Evolutionary conservation across 306 rosid genomes (phyloP).

Genomic region (Lagenaria siceraria): DNA sequence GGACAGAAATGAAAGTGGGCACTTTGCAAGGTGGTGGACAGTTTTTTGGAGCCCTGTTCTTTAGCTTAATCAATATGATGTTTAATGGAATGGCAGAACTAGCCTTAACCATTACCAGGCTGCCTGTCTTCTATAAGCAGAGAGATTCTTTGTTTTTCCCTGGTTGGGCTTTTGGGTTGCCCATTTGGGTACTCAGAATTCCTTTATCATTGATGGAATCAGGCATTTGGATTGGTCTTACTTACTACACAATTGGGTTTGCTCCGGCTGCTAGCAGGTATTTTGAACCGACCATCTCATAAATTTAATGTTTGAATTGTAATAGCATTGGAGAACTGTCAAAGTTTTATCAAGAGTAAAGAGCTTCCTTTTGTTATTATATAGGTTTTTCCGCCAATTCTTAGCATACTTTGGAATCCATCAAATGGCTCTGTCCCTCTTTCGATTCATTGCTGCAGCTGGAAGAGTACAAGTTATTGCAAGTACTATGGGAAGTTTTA

Average conservation of each 20-base stretch:
- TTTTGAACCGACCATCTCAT: neutral
- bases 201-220: slow-evolving; percentile 66
- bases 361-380: neutral
- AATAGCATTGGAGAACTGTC: neutral
- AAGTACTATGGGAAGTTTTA: slow-evolving; percentile 32
- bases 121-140: slow-evolving; percentile 66
- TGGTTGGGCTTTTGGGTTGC: slow-evolving; percentile 68
- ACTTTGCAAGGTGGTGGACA: slow-evolving; percentile 44
- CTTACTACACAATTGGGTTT: slow-evolving; percentile 68
- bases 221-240: slow-evolving; percentile 51
- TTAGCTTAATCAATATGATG: slow-evolving; percentile 56
- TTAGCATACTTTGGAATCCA: slow-evolving; percentile 41
- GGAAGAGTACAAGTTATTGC: slow-evolving; percentile 49
- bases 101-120: slow-evolving; percentile 44
- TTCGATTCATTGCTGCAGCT: slow-evolving; percentile 40
- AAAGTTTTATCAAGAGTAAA: neutral
- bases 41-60: slow-evolving; percentile 52
- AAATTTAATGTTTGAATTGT: neutral
- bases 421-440: slow-evolving; percentile 54
- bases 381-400: slow-evolving; percentile 45
- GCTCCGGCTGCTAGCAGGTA: slow-evolving; percentile 76
- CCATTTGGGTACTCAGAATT: slow-evolving; percentile 55
- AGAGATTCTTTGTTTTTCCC: slow-evolving; percentile 54
- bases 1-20: slow-evolving; percentile 55
- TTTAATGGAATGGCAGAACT: slow-evolving; percentile 78